phyloP scores from a whole-genome alignment of 768 basidiomycete species.

The Filobasidium wieringae region DNA sequence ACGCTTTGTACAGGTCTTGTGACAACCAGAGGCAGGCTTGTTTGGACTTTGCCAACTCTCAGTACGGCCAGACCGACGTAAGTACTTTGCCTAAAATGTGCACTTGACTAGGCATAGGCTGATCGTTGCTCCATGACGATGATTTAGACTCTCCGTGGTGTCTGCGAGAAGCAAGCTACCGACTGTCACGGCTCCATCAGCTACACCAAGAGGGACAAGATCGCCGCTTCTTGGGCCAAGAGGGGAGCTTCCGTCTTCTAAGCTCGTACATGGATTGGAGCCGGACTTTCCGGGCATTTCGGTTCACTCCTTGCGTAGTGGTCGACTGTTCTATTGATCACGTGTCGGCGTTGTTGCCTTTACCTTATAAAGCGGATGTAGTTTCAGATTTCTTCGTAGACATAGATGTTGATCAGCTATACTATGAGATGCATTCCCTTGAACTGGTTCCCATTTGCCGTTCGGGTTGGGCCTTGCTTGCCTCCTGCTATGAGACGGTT shows the following conservation, averaged over 20 bases:
- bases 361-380: too few relatives aligned
- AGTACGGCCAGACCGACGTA: neutral
- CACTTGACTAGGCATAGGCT: neutral
- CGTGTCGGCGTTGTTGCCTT: too few relatives aligned
- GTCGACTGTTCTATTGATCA: too few relatives aligned
- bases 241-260: neutral
- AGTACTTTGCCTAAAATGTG: neutral
- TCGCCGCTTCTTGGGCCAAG: neutral
- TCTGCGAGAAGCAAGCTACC: neutral
- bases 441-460: too few relatives aligned
- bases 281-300: neutral
- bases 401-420: too few relatives aligned
- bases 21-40: neutral
- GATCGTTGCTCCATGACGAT: neutral
- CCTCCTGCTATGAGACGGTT: too few relatives aligned
- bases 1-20: neutral
- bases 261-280: neutral
- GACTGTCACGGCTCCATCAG: neutral
- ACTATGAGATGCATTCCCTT: too few relatives aligned
- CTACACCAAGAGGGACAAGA: neutral
- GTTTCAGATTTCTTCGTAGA: too few relatives aligned
- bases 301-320: too few relatives aligned
- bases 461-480: too few relatives aligned
- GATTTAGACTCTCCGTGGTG: neutral
- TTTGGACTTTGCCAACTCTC: neutral